Evolutionary conservation across 2,329 filamentous ascomycete species (phyloP).

Genomic region (Fusarium nematophilum): DNA sequence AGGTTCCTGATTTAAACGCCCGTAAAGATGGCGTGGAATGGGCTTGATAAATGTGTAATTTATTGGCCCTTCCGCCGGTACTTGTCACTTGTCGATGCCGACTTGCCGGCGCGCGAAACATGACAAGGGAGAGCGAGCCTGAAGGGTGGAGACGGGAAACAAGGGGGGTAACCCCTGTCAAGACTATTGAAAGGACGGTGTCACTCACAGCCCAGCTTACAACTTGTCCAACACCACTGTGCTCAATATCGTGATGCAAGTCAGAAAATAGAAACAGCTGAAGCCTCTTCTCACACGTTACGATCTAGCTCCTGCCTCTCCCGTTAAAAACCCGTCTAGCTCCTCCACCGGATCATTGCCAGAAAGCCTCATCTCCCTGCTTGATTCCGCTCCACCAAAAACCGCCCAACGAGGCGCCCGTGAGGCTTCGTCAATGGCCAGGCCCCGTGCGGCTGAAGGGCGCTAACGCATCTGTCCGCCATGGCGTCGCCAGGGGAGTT

Average conservation of each 20-base stretch:
- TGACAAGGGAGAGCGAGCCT: conserved; percentile 1
- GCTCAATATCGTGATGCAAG: too few relatives aligned
- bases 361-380: conserved; percentile 5
- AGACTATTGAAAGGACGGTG: background rate
- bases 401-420: conserved; percentile 24
- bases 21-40: conserved; percentile 10
- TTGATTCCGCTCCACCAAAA: conserved; percentile 17
- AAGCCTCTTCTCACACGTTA: too few relatives aligned
- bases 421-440: conserved; percentile 21
- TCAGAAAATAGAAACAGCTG: too few relatives aligned
- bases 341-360: too few relatives aligned
- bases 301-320: too few relatives aligned
- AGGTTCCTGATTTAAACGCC: too few relatives aligned
- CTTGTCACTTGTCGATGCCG: conserved; percentile 1
- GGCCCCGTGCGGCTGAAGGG: conserved; percentile 39
- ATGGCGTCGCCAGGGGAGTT: conserved; percentile 14
- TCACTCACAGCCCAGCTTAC: too few relatives aligned
- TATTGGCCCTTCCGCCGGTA: too few relatives aligned
- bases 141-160: conserved; percentile 7
- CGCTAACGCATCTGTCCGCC: conserved; percentile 38
- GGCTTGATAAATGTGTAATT: too few relatives aligned
- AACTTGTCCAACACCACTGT: too few relatives aligned
- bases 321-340: too few relatives aligned
- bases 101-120: conserved; percentile 8
- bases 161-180: background rate